Evolutionary conservation across 768 basidiomycete species (phyloP).

Genomic region (Mycena epipterygia): DNA sequence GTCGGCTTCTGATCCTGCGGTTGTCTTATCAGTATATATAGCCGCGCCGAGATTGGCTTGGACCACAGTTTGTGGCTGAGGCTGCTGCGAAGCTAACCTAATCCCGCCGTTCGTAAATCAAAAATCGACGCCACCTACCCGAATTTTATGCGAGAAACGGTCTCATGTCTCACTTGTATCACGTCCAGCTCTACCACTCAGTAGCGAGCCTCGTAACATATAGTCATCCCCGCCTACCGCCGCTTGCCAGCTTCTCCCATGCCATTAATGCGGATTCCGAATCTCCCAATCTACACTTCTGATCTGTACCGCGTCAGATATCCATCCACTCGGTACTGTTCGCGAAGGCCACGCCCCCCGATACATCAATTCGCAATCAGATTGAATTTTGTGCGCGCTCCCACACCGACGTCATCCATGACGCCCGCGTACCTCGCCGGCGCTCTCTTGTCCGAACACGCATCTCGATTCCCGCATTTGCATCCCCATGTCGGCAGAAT

Average conservation of each 20-base stretch:
- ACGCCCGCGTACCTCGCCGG: background rate
- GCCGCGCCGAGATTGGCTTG: background rate
- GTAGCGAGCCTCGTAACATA: background rate
- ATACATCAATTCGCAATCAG: background rate
- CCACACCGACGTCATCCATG: constrained; percentile 19
- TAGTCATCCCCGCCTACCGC: too few relatives aligned
- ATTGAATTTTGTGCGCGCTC: background rate
- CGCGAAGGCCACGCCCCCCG: background rate
- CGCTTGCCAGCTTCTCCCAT: too few relatives aligned
- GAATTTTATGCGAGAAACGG: background rate
- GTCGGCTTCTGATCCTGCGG: background rate
- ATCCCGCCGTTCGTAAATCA: background rate
- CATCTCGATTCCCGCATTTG: background rate
- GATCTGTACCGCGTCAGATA: too few relatives aligned
- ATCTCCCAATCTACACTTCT: too few relatives aligned
- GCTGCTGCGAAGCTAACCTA: background rate
- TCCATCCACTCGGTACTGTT: background rate
- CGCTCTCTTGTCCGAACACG: too few relatives aligned
- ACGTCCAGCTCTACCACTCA: background rate
- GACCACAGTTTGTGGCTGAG: background rate
- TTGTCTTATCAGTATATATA: background rate
- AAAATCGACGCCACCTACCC: constrained; percentile 15
- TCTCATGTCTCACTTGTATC: too few relatives aligned
- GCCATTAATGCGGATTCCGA: too few relatives aligned
- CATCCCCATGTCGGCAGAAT: too few relatives aligned